phyloP scores from a whole-genome alignment of 768 basidiomycete genomes.

The Russula ochroleuca region DNA sequence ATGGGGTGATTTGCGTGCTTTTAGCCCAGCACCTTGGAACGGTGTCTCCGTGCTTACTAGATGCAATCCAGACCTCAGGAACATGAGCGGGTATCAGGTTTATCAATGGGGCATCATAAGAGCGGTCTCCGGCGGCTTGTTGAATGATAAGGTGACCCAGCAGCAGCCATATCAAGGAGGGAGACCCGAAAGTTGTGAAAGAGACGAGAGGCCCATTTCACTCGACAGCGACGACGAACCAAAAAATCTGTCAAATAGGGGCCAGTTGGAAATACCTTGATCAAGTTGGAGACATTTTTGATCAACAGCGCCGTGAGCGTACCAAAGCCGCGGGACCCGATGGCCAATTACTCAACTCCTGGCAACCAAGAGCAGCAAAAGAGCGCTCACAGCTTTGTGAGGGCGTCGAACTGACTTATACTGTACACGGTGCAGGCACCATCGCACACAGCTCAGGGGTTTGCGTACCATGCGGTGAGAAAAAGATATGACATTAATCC shows the following conservation, averaged over 20 bases:
- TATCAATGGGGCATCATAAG: not conserved
- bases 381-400: not conserved
- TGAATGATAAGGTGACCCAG: not conserved
- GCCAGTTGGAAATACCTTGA: constrained; percentile 1
- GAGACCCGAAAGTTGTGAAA: not conserved
- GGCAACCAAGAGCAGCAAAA: not conserved
- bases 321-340: not conserved
- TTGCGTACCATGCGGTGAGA: constrained; percentile 12
- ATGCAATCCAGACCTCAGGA: not conserved
- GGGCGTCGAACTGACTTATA: not conserved
- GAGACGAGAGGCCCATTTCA: not conserved
- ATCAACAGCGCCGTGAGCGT: constrained; percentile 8
- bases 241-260: not conserved
- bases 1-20: not conserved
- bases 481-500: constrained; percentile 15
- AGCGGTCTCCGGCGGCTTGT: not conserved
- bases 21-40: not conserved
- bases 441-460: not conserved
- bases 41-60: not conserved
- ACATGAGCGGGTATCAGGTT: not conserved
- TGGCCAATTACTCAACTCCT: not conserved
- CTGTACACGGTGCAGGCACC: not conserved
- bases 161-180: not conserved
- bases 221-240: not conserved
- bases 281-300: not conserved